Percentiles rank a stretch among this genome's conserved stretches.
Conservation (phyloP, 2,329 filamentous ascomycete genomes). For the Grosmannia huntii region DNA sequence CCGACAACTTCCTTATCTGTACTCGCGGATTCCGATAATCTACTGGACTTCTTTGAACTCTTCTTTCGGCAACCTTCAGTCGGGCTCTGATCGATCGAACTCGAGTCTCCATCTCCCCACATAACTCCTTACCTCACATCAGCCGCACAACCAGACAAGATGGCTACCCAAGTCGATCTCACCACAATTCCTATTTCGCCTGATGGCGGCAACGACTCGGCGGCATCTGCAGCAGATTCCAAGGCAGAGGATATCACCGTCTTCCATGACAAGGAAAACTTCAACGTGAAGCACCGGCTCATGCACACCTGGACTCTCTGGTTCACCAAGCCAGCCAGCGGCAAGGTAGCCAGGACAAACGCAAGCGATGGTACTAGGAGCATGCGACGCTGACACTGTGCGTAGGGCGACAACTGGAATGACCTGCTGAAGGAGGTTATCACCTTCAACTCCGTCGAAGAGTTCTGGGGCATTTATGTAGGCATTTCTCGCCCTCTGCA, state of each 20-base stretch:
- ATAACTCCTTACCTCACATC: not conserved
- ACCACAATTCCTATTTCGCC: slow-evolving; percentile 57
- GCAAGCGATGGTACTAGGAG: not conserved
- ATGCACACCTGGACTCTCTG: slow-evolving; percentile 98
- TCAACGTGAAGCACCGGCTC: slow-evolving; percentile 97
- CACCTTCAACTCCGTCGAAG: slow-evolving; percentile 95
- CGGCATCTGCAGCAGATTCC: slow-evolving; percentile 24
- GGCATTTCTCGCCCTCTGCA: slow-evolving; percentile 24
- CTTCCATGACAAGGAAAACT: slow-evolving; percentile 97
- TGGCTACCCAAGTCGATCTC: slow-evolving; percentile 49
- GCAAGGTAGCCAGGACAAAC: slow-evolving; percentile 58
- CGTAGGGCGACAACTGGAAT: slow-evolving; percentile 92
- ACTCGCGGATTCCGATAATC: not conserved
- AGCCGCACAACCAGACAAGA: slow-evolving; percentile 10
- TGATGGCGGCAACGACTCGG: slow-evolving; percentile 43
- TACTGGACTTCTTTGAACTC: not conserved
- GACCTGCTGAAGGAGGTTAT: slow-evolving; percentile 97
- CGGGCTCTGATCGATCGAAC: not conserved
- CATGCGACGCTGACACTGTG: not conserved
- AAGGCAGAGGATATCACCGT: slow-evolving; percentile 68
- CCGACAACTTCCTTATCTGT: not conserved
- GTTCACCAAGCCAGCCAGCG: slow-evolving; percentile 97
- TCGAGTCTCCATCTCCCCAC: not conserved
- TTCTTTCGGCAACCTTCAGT: not conserved
- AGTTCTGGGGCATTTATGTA: slow-evolving; percentile 99